phyloP scores from a whole-genome alignment of 2,329 filamentous ascomycete species.

The Penicillium fuscoglaucum region DNA sequence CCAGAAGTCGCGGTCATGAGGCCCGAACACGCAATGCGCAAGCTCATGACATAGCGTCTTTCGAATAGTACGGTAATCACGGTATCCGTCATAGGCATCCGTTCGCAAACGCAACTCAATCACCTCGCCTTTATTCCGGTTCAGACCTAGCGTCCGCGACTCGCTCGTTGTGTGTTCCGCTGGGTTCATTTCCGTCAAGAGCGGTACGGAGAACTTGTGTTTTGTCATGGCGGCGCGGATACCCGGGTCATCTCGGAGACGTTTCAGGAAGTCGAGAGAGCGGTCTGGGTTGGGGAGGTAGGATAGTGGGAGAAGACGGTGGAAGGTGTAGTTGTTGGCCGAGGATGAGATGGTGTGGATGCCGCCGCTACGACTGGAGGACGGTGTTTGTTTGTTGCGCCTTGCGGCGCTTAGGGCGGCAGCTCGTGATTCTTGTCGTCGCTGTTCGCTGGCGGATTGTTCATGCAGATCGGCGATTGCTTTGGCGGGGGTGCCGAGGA shows the following conservation, averaged over 20 bases:
- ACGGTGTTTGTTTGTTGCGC: conserved; percentile 13
- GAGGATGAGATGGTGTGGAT: conserved; percentile 33
- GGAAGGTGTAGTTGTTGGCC: conserved; percentile 79
- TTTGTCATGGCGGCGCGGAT: conserved; percentile 80
- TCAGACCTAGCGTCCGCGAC: conserved; percentile 79
- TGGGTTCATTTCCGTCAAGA: conserved; percentile 96
- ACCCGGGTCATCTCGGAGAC: conserved; percentile 78
- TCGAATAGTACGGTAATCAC: conserved; percentile 88
- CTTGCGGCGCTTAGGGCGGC: conserved; percentile 26
- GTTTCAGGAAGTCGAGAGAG: conserved; percentile 69
- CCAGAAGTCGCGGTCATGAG: conserved; percentile 89
- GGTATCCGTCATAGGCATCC: conserved; percentile 88
- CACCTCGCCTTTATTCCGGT: conserved; percentile 82
- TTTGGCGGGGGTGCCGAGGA: conserved; percentile 45
- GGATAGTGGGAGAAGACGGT: conserved; percentile 69
- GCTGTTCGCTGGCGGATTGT: conserved; percentile 31
- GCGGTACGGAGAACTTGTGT: conserved; percentile 78
- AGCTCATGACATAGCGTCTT: conserved; percentile 94
- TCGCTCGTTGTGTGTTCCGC: conserved; percentile 78
- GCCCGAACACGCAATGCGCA: conserved; percentile 82
- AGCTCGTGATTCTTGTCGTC: conserved; percentile 33
- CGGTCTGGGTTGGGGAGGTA: conserved; percentile 75
- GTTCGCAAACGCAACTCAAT: conserved; percentile 91
- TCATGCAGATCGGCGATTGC: conserved; percentile 47
- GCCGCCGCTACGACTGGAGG: conserved; percentile 18